Evolutionary conservation across 345 rosid genomes (phyloP), one percentile per base, ranked within the genome.

Genomic region (Dovyalis caffra): DNA sequence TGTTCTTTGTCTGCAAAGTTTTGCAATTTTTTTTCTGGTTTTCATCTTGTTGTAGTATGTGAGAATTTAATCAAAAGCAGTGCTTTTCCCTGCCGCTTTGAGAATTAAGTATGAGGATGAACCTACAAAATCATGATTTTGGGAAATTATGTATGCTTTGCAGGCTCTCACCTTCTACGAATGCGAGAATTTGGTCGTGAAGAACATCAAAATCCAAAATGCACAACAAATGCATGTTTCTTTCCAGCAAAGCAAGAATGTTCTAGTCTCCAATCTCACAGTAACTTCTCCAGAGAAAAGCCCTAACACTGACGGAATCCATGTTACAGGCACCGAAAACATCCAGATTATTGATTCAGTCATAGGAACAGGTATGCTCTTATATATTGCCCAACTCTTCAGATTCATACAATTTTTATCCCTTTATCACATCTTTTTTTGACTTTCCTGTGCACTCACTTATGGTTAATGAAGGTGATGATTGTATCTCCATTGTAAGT

Each of bases 271-370:
- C 5, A 62, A 82, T 70, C 87, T 94, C 40, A 56, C 1, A 12
- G 82, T 94, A 5, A 86, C 85, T 11, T 86, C 95, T 0, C 95
- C 97, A 0, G 77, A 57, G 29, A 63, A 81, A 38, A 91, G 97
- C 76, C 98, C 98, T 6, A 94, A 94, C 83, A 94, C 97, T 0
- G 97, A 92, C 60, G 98, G 98, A 38, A 94, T 94, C 76, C 97
- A 94, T 74, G 78, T 92, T 73, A 83, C 95, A 0, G 37, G 72
- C 25, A 90, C 92, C 49, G 85, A 86, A 68, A 88, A 92, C 75
- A 94, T 92, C 71, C 83, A 45, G 23, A 82, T 94, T 57, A 72
- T 84, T n/a, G 74, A 69, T 38, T 85, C 83, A n/a, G 61, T 71
- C 64, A 86, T 92, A 20, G 89, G 87, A 66, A 91, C 98, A 75